Evolutionary conservation across 1,139 yeast species (phyloP).

Genomic region (Petasospora fabianii): DNA sequence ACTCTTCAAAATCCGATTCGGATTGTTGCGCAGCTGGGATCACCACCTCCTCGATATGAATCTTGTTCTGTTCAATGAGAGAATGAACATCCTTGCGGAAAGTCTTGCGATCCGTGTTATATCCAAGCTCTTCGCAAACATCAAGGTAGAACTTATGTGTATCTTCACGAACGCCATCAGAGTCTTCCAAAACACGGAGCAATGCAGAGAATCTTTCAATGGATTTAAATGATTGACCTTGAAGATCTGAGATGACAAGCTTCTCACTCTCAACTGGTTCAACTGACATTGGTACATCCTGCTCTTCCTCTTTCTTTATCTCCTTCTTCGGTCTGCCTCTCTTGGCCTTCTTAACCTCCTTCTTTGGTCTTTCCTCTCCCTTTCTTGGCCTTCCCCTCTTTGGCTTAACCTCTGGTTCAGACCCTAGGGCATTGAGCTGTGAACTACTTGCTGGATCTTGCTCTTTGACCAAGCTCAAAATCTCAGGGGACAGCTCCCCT

Average conservation of each 20-base stretch:
- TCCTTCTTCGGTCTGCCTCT: neutral
- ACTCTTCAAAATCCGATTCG: constrained; percentile 6
- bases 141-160: constrained; percentile 25
- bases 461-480: constrained; percentile 4
- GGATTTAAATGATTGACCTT: constrained; percentile 30
- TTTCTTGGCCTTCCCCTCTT: constrained; percentile 26
- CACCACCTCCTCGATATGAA: constrained; percentile 20
- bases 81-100: constrained; percentile 25
- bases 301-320: neutral
- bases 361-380: constrained; percentile 20
- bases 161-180: constrained; percentile 32
- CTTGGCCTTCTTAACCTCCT: constrained; percentile 9
- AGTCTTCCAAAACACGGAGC: constrained; percentile 28
- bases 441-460: neutral
- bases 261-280: constrained; percentile 5
- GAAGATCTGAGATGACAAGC: constrained; percentile 18
- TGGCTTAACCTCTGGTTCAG: neutral
- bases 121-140: constrained; percentile 26
- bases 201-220: constrained; percentile 31
- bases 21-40: constrained; percentile 1
- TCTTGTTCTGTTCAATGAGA: constrained; percentile 25
- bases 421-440: neutral
- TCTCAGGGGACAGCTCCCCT: constrained; percentile 7
- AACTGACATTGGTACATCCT: neutral
- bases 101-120: constrained; percentile 33